Base-by-base conservation (phyloP, 2,329 filamentous ascomycete species). In the Colletotrichum phormii region DNA sequence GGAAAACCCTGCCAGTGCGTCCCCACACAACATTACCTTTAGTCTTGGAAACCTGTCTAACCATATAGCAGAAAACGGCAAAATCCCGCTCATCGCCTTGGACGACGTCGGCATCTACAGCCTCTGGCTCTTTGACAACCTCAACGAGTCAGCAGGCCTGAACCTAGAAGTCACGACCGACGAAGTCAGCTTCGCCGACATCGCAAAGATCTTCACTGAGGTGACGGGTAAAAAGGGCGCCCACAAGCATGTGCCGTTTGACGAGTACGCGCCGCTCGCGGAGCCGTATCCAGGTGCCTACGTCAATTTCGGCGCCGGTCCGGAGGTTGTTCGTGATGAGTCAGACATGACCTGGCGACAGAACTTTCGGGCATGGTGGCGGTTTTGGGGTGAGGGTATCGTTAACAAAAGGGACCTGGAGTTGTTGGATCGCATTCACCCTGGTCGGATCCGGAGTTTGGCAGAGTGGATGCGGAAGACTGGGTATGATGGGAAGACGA, bases 391-490 rank as follows among this genome's bases (percentile, higher is more conserved):
- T 18, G 54, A 29, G 24, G 54, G 54, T 5, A 57, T 57, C 18
- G 29, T 31, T 7, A 18, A 29, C 18, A 11, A 15, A 67, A 81
- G 86, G 59, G 84, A 89, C 75, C 88, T 87, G 75, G 78, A 75
- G 12, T 72, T 89, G 22, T 77, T 89, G 49, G 87, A 89, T 76
- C 81, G 86, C 77, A 89, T 90, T 63, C 82, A 86, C 76, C 87
- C 87, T 0, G 76, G 76, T 1, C 80, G 88, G 15, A 84, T 88
- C 65, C 83, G 78, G 75, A 85, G 78, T 53, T 85, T 82, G 0
- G 85, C 87, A 75, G 83, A 89, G 73, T 90, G 85, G 82, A 42
- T 22, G 31, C 31, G 9, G 8, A 11, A 31, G 5, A 31, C 15
- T n/a, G 22, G 31, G n/a, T 37, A 46, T 11, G 33, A 61, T n/a